Evolutionary conservation across 2,329 filamentous ascomycete species (phyloP).

Genomic region (Aschersonia sp.): DNA sequence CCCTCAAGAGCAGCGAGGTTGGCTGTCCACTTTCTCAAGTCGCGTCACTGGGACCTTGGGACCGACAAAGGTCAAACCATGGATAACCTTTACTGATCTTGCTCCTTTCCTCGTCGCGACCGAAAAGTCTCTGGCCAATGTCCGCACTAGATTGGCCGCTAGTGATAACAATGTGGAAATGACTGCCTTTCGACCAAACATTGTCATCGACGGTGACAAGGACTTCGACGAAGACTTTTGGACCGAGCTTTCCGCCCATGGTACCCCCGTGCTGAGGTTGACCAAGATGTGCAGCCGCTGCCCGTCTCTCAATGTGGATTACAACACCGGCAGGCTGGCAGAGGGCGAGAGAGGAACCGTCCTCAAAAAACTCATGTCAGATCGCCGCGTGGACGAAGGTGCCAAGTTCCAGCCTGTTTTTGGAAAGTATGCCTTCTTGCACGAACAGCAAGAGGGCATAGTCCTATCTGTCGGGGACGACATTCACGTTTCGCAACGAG

Average conservation of each 20-base stretch:
- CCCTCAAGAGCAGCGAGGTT: slow-evolving; percentile 14
- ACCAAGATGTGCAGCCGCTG: slow-evolving; percentile 60
- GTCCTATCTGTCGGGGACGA: slow-evolving; percentile 39
- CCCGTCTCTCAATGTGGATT: slow-evolving; percentile 57
- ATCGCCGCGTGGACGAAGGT: slow-evolving; percentile 57
- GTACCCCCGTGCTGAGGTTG: slow-evolving; percentile 30
- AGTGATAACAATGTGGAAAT: slow-evolving; percentile 36
- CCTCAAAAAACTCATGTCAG: slow-evolving; percentile 54
- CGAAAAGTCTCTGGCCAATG: slow-evolving; percentile 51
- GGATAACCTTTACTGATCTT: slow-evolving; percentile 58
- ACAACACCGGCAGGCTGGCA: slow-evolving; percentile 44
- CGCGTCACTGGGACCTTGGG: slow-evolving; percentile 12
- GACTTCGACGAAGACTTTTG: slow-evolving; percentile 62
- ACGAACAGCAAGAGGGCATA: slow-evolving; percentile 9
- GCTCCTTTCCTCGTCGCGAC: slow-evolving; percentile 63
- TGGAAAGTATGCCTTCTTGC: slow-evolving; percentile 55
- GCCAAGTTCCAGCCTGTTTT: slow-evolving; percentile 55
- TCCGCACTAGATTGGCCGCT: slow-evolving; percentile 40
- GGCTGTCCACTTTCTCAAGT: slow-evolving; percentile 18
- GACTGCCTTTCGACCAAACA: slow-evolving; percentile 58
- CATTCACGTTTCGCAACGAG: slow-evolving; percentile 34
- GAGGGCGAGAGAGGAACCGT: slow-evolving; percentile 42
- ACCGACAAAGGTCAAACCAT: slow-evolving; percentile 21
- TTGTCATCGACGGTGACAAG: slow-evolving; percentile 47
- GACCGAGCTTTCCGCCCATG: slow-evolving; percentile 39